These are phyloP conservation scores for Epichloe brachyelytri DNA, from an alignment of 2,329 filamentous ascomycete genomes.

Conservation along the genomic window DNA sequence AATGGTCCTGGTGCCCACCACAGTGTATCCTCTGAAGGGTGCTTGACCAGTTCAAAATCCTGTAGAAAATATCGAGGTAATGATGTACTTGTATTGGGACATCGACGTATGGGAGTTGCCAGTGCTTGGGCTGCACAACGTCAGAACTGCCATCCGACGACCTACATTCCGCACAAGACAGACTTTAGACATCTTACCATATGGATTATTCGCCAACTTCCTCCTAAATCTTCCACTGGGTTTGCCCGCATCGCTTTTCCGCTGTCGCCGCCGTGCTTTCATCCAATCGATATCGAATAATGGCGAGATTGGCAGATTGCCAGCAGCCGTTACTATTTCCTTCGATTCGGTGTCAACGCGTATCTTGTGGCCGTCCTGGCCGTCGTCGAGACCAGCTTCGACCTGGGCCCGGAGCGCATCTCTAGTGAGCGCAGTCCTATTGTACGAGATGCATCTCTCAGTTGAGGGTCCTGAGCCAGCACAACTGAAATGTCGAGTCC, in stretches of 20 bases:
- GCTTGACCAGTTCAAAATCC: conserved; percentile 40
- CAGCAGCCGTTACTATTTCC: conserved; percentile 31
- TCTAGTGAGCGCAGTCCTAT: conserved; percentile 15
- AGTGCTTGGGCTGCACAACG: conserved; percentile 45
- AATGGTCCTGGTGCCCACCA: conserved; percentile 44
- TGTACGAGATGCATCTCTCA: conserved; percentile 22
- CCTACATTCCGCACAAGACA: no score
- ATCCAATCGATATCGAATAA: conserved; percentile 39
- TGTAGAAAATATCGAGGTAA: conserved; percentile 53
- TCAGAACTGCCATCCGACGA: conserved; percentile 6
- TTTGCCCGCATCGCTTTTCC: conserved; percentile 21
- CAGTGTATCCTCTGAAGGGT: conserved; percentile 37
- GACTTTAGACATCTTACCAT: conserved; percentile 32
- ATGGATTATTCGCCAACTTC: conserved; percentile 48
- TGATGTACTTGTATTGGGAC: conserved; percentile 30
- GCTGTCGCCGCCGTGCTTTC: conserved; percentile 29
- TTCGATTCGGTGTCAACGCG: conserved; percentile 27
- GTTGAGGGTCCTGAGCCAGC: neutral
- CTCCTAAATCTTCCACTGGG: conserved; percentile 37
- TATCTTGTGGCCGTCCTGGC: conserved; percentile 16
- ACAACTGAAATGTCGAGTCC: conserved; percentile 11
- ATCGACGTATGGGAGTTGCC: conserved; percentile 45
- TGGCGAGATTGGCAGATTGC: conserved; percentile 39
- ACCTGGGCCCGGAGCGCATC: conserved; percentile 19
- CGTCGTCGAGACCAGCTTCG: conserved; percentile 18